Base-by-base conservation (phyloP, 371 early-diverging fungal genomes). In the Rhizomucor miehei region DNA sequence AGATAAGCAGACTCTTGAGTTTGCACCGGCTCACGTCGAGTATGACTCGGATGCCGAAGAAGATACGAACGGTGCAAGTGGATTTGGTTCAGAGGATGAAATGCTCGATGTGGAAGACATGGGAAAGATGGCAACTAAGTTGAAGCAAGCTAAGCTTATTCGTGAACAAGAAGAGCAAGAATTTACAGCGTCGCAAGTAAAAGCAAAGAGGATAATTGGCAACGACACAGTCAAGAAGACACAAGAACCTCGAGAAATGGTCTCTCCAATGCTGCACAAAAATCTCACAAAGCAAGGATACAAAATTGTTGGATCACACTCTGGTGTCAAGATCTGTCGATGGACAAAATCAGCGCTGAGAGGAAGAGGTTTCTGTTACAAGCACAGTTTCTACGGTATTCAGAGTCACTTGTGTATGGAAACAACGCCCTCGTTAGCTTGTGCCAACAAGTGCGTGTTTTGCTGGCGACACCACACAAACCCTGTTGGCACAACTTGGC, bases 391-490 rank as follows among this genome's bases (percentile, higher is more conserved):
- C 60, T 88, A 86, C 45, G 86, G 84, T 23, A 88, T 86, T 24
- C 81, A 80, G 57, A 78, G 79, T 38, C 86, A 84, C 63, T 61
- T 80, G 48, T 88, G 88, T 63, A 86, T 85, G 81, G 87, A 86
- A 54, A 84, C 84, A 1, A 88, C 86, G 0, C 87, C 87, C 16
- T 81, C 84, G 1, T 64, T 91, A 44, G 90, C 91, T 11, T 91
- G 91, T 57, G 88, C 89, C 14, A 91, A 91, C 68, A 89, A 89
- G 59, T 91, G 89, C 61, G 88, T 88, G 3, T 89, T 88, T 61
- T 89, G 89, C 56, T 91, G 90, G 90, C 73, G 90, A 59, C 89
- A 88, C 63, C 89, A 89, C 37, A 89, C 89, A 13, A 91, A 91
- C 56, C 59, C 55, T 35, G 55, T 55, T 12, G 55, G 55, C 29